Base-by-base conservation (phyloP, 1,284 basidiomycete genomes). In the Mycena citricolor region DNA sequence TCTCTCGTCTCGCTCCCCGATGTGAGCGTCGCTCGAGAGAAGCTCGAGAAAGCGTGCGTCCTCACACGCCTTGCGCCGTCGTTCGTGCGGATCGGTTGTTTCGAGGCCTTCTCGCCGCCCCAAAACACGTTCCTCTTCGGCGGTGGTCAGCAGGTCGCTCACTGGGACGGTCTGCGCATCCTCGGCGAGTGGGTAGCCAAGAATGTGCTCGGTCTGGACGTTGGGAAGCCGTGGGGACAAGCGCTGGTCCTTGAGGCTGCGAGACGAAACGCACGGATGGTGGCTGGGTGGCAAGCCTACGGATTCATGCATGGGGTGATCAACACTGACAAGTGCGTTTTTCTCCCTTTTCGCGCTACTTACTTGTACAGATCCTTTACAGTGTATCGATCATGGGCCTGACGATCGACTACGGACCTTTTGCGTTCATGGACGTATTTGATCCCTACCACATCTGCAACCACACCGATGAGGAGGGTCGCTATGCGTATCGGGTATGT, bases 271-370 rank as follows among this genome's bases (percentile, higher is more conserved):
- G 94, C 90, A 26, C 71, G 71, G 58, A 98, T 94, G 81, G 90
- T 94, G 0, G 95, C 91, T 2, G 83, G 76, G 2, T 98, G 95
- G 95, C 95, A 98, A 66, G 87, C 81, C 6, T 91, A 91, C 64
- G 91, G 91, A 0, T 94, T 90, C 62, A 93, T 93, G 87, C 86
- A 90, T 56, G 87, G 86, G 0, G 94, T 98, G n/a, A 90, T 97
- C 57, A 97, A 97, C 62, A 97, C 94, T 2, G 94, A 97, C 70
- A 94, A 94, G 86, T 87, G 51, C 60, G 1, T 19, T 12, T n/a
- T 8, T 13, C 28, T 10, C 12, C 4, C 20, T 29, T 31, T 21
- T n/a, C 13, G 21, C 20, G 10, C 24, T 2, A 5, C 16, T n/a
- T 20, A 28, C 22, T 32, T 13, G 41, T 28, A 4, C 37, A 20